phyloP scores from a whole-genome alignment of 345 rosid genomes.

The Populus simonii region DNA sequence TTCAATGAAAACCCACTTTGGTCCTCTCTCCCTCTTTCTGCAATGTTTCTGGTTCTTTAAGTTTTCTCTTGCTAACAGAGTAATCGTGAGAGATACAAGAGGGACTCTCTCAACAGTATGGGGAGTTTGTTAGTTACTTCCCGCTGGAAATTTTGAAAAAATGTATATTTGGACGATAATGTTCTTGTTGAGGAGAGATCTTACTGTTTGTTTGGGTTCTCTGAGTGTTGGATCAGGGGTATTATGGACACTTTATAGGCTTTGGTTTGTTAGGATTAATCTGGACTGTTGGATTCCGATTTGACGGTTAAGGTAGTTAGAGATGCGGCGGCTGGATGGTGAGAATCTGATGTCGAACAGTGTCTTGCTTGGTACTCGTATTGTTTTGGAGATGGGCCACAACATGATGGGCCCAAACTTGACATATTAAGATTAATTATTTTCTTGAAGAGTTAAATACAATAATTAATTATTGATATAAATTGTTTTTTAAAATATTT shows the following conservation, averaged over 20 bases:
- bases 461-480: too few relatives aligned
- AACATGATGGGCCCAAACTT: too few relatives aligned
- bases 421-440: too few relatives aligned
- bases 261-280: background rate
- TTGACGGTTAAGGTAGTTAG: background rate
- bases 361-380: too few relatives aligned
- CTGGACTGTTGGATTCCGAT: background rate
- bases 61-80: background rate
- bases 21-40: background rate
- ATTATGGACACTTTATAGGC: background rate
- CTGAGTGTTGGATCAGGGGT: background rate
- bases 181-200: background rate
- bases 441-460: too few relatives aligned
- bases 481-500: too few relatives aligned
- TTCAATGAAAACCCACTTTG: background rate
- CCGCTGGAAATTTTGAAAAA: background rate
- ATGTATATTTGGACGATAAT: background rate
- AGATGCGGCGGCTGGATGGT: constrained; percentile 4
- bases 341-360: background rate
- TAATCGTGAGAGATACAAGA: background rate
- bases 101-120: background rate
- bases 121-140: background rate
- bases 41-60: background rate
- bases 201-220: background rate
- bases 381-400: too few relatives aligned